Percentiles rank a stretch among this genome's conserved stretches.
These are phyloP conservation scores for Cercospora nicotianae DNA, from an alignment of 2,329 filamentous ascomycete genomes.

Conservation along the genomic window DNA sequence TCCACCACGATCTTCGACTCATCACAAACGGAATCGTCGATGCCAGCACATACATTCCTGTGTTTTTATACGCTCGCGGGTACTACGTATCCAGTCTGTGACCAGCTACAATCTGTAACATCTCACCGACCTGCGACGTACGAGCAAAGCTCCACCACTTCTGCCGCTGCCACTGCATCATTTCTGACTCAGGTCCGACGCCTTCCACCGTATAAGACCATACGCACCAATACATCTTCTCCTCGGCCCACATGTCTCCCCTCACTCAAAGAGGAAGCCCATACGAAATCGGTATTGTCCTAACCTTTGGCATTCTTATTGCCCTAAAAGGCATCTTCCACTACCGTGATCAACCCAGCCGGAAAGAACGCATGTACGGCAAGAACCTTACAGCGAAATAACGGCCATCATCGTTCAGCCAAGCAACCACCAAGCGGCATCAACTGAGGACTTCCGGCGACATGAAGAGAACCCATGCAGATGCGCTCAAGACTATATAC, in stretches of 20 bases:
- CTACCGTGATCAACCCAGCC: constrained; percentile 5
- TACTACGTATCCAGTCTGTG: neutral
- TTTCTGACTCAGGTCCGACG: constrained; percentile 1
- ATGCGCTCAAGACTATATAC: constrained; percentile 6
- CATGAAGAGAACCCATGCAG: constrained; percentile 12
- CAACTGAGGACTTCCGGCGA: neutral
- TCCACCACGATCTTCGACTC: neutral
- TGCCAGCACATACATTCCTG: neutral
- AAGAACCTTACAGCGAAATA: constrained; percentile 9
- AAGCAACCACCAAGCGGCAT: neutral
- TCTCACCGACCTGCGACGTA: constrained; percentile 7
- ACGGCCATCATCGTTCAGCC: neutral
- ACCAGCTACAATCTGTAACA: neutral
- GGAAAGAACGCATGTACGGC: constrained; percentile 14
- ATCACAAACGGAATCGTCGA: neutral
- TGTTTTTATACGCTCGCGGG: neutral
- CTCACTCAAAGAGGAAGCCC: constrained; percentile 13
- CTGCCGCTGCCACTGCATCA: neutral
- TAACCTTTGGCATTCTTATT: constrained; percentile 14
- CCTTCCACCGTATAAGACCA: neutral
- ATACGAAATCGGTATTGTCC: constrained; percentile 16
- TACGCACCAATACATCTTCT: neutral
- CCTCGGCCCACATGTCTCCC: constrained; percentile 2
- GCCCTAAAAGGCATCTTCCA: constrained; percentile 15
- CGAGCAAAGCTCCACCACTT: constrained; percentile 6